These are phyloP conservation scores for Rhodotorula babjevae DNA, from an alignment of 768 basidiomycete genomes.

Conservation along the genomic window DNA sequence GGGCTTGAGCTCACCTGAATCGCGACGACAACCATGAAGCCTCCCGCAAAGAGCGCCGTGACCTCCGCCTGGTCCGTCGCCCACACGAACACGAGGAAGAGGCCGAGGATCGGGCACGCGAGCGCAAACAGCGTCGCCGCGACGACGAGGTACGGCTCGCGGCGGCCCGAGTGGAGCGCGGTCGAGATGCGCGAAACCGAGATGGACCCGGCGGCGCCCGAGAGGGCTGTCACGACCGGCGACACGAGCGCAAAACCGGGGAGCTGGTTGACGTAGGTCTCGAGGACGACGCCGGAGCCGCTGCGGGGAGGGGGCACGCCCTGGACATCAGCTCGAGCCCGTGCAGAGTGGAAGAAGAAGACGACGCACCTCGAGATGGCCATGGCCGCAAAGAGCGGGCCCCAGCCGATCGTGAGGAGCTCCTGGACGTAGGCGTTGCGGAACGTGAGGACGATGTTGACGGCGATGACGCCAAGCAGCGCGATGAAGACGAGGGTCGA, in stretches of 20 bases:
- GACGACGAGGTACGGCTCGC: constrained; percentile 35
- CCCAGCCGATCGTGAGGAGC: constrained; percentile 80
- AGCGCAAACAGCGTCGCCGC: constrained; percentile 61
- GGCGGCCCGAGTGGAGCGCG: constrained; percentile 59
- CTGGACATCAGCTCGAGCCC: neutral
- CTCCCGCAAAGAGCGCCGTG: constrained; percentile 62
- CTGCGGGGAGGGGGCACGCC: too few relatives aligned
- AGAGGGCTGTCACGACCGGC: constrained; percentile 80
- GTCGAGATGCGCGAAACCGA: constrained; percentile 88
- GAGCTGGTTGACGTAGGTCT: constrained; percentile 79
- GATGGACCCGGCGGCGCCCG: constrained; percentile 84
- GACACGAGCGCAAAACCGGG: constrained; percentile 82
- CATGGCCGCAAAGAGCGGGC: constrained; percentile 85
- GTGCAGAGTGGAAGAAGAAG: neutral
- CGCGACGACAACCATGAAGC: constrained; percentile 51
- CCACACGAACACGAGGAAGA: constrained; percentile 65
- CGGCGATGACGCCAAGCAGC: constrained; percentile 54
- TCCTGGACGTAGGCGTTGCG: constrained; percentile 66
- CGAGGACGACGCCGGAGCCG: constrained; percentile 84
- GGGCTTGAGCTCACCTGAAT: constrained; percentile 19
- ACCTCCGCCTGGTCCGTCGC: constrained; percentile 72
- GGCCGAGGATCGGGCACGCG: constrained; percentile 71
- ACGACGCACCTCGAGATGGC: constrained; percentile 48
- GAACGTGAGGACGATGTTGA: constrained; percentile 58
- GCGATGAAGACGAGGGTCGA: constrained; percentile 59